Evolutionary conservation across 1,284 basidiomycete genomes (phyloP).

Genomic region (Ustilago hordei): DNA sequence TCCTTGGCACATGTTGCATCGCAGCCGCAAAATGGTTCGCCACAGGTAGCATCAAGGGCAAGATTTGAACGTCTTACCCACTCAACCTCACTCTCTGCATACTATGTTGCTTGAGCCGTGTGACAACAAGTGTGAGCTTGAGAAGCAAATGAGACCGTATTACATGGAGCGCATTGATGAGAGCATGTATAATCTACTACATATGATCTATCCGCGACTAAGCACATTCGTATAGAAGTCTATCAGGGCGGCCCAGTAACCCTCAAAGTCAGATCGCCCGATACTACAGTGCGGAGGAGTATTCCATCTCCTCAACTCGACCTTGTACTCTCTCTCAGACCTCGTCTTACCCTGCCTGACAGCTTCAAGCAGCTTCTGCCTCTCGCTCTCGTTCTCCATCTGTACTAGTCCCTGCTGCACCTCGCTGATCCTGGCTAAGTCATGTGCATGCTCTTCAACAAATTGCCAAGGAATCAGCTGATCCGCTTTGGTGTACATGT

Average conservation of each 20-base stretch:
- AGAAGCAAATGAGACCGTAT: neutral
- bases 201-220: slow-evolving; percentile 7
- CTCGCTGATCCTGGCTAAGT: slow-evolving; percentile 28
- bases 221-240: slow-evolving; percentile 46
- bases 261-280: slow-evolving; percentile 51
- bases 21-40: slow-evolving; percentile 34
- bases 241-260: slow-evolving; percentile 54
- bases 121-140: neutral
- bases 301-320: slow-evolving; percentile 57
- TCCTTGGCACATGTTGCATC: slow-evolving; percentile 21
- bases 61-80: slow-evolving; percentile 21
- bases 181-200: neutral
- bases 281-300: slow-evolving; percentile 58
- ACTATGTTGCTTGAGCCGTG: neutral
- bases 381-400: slow-evolving; percentile 35
- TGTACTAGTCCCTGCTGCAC: slow-evolving; percentile 26
- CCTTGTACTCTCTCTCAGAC: slow-evolving; percentile 18
- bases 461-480: slow-evolving; percentile 53
- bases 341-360: neutral
- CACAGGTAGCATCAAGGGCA: slow-evolving; percentile 27
- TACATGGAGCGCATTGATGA: neutral
- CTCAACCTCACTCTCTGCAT: neutral
- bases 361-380: slow-evolving; percentile 10
- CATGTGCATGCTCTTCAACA: slow-evolving; percentile 57
- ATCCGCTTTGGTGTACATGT: slow-evolving; percentile 61